These are phyloP conservation scores for Emergomyces pasteurianus DNA, from an alignment of 2,329 filamentous ascomycete genomes.

Conservation along the genomic window DNA sequence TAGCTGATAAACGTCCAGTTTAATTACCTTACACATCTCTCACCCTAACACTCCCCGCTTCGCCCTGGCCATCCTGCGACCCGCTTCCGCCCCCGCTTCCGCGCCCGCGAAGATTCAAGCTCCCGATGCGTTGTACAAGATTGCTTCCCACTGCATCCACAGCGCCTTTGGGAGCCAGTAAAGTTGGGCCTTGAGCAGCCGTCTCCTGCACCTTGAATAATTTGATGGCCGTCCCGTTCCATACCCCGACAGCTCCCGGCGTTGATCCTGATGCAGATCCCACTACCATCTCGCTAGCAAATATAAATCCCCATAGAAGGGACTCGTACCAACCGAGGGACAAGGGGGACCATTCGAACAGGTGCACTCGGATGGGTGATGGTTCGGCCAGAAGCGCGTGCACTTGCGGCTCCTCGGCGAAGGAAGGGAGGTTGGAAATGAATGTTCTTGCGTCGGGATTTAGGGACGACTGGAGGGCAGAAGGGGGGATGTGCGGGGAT, in stretches of 20 bases:
- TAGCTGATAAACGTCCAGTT: neutral
- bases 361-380: conserved; percentile 63
- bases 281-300: conserved; percentile 72
- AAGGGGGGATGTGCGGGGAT: conserved; percentile 38
- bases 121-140: conserved; percentile 74
- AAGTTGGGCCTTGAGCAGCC: conserved; percentile 62
- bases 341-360: conserved; percentile 87
- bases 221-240: conserved; percentile 82
- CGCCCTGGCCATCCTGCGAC: conserved; percentile 22
- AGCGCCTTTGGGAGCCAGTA: conserved; percentile 76
- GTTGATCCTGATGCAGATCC: conserved; percentile 37
- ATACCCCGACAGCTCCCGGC: conserved; percentile 79
- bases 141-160: conserved; percentile 90
- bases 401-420: conserved; percentile 44
- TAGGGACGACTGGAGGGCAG: conserved; percentile 31
- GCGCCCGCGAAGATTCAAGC: conserved; percentile 56
- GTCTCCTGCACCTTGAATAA: conserved; percentile 85
- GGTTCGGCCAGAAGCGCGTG: conserved; percentile 58
- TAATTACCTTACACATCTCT: conserved; percentile 22
- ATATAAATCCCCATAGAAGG: conserved; percentile 85
- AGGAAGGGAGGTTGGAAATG: conserved; percentile 32
- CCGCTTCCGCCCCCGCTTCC: conserved; percentile 13
- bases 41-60: conserved; percentile 20
- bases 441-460: conserved; percentile 31
- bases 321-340: conserved; percentile 94